Evolutionary conservation across 2,329 filamentous ascomycete species (phyloP), one percentile per base, ranked within the genome.

Genomic region (Polytolypa hystricis): DNA sequence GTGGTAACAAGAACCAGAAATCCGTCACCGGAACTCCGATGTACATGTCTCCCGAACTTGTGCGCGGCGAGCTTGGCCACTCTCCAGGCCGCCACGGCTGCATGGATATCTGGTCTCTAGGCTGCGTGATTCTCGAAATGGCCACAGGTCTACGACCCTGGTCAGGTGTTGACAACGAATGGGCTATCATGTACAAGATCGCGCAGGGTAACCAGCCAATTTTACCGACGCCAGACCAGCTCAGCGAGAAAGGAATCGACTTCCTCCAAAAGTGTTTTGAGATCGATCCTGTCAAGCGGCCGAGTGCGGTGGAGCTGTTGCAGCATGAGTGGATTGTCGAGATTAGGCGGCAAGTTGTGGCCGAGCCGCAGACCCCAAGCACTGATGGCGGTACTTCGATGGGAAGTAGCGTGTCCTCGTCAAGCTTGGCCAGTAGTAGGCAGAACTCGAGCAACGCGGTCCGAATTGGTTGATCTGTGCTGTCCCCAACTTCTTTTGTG

Each of bases 141-240:
- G 85, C 85, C 3, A 98, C 91, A 0, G 91, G 91, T 14, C 77
- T 86, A 43, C 78, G 89, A 11, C 91, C 91, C 1, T 98, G 91
- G 91, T 85, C 86, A 17, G 85, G 81, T 46, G 77, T 96, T 31
- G 91, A 98, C 65, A 98, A 98, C 56, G 91, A 98, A 61, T 98
- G 87, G 86, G 91, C 91, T 28, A 96, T 98, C 65, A 98, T 98
- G 91, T 98, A 95, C 71, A 96, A 96, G 66, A 98, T 98, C 53
- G 91, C 91, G 1, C 89, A 94, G 56, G 91, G 91, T 46, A 93
- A 95, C 51, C 83, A 86, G 33, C 91, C 91, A 4, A 81, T 85
- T 55, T 70, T 95, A 38, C 91, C 91, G 2, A 71, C 75, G 1
- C 57, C 68, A 1, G 89, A 96, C 35, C 89, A 96, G 60, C 73